Conservation (phyloP, 306 rosid genomes). For the Corylus americana region DNA sequence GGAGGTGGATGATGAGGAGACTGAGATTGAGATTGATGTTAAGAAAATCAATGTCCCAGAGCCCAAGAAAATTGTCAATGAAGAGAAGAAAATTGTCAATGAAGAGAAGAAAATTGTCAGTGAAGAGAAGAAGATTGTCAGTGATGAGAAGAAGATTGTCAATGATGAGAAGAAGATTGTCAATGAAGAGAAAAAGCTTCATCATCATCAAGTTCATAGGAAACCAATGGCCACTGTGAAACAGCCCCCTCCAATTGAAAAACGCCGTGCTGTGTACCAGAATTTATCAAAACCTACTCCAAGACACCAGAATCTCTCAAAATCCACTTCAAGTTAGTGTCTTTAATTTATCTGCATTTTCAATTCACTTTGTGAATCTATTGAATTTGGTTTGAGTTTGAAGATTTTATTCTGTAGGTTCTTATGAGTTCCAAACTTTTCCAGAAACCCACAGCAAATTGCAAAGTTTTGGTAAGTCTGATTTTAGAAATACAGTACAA, state of each 20-base stretch:
- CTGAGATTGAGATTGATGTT: conserved; percentile 52
- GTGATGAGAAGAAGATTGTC: conserved; percentile 6
- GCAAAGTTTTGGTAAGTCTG: conserved; percentile 76
- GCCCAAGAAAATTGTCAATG: conserved; percentile 31
- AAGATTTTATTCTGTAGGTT: conserved; percentile 30
- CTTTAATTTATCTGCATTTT: neutral
- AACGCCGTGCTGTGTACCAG: conserved; percentile 36
- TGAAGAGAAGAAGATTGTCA: conserved; percentile 26
- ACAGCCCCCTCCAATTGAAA: conserved; percentile 46
- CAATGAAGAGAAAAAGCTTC: conserved; percentile 30
- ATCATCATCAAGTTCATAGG: conserved; percentile 46
- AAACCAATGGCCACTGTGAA: conserved; percentile 34
- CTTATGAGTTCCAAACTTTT: conserved; percentile 41
- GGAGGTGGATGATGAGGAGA: conserved; percentile 31
- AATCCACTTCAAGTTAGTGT: conserved; percentile 44
- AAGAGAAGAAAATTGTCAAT: conserved; percentile 20
- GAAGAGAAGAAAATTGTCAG: conserved; percentile 28
- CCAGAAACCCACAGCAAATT: conserved; percentile 68
- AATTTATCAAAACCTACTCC: conserved; percentile 38
- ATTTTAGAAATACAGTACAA: conserved; percentile 4
- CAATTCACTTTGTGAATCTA: neutral
- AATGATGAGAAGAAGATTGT: conserved; percentile 14
- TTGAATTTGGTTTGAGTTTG: conserved; percentile 17
- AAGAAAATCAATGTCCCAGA: conserved; percentile 59
- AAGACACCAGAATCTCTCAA: conserved; percentile 41